A percentile compares a stretch with the other conserved stretches of the same genome.
Conservation (phyloP, 2,329 filamentous ascomycete species). For the Neonectria punicea region DNA sequence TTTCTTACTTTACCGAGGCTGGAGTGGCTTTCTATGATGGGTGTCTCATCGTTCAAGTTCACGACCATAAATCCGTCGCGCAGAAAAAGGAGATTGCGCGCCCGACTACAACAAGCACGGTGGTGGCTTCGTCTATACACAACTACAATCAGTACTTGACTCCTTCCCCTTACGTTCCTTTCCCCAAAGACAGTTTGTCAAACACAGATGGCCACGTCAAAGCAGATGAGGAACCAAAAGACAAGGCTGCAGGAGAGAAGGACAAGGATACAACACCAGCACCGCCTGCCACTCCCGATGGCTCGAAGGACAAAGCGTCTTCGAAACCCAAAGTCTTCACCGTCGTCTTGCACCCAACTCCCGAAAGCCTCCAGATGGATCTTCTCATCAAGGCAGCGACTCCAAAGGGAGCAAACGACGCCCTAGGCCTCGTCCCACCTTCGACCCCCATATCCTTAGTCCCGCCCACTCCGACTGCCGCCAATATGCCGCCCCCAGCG, state of each 20-base stretch:
- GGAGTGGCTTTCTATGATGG: slow-evolving; percentile 91
- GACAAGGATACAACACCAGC: slow-evolving; percentile 70
- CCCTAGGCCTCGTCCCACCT: slow-evolving; percentile 65
- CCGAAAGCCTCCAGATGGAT: slow-evolving; percentile 79
- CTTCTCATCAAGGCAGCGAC: slow-evolving; percentile 80
- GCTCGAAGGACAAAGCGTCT: slow-evolving; percentile 45
- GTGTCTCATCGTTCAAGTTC: slow-evolving; percentile 93
- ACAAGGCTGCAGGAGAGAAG: slow-evolving; percentile 47
- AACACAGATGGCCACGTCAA: slow-evolving; percentile 43
- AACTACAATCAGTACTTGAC: slow-evolving; percentile 92
- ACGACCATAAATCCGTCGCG: slow-evolving; percentile 80
- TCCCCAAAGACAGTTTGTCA: slow-evolving; percentile 68
- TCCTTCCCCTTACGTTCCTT: slow-evolving; percentile 85
- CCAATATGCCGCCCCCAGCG: slow-evolving; percentile 67
- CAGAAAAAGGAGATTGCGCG: slow-evolving; percentile 68
- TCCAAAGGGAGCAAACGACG: slow-evolving; percentile 60
- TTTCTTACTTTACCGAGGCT: slow-evolving; percentile 77
- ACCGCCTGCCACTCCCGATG: slow-evolving; percentile 56
- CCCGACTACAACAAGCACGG: slow-evolving; percentile 66
- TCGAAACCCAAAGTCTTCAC: slow-evolving; percentile 76
- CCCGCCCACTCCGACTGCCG: slow-evolving; percentile 70
- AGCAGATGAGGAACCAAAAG: slow-evolving; percentile 50
- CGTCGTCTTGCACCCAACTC: slow-evolving; percentile 85
- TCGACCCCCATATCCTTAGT: slow-evolving; percentile 72
- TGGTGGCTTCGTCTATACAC: slow-evolving; percentile 84